Base-by-base conservation (phyloP, 2,329 filamentous ascomycete genomes). In the Blastomyces emzantsi region DNA sequence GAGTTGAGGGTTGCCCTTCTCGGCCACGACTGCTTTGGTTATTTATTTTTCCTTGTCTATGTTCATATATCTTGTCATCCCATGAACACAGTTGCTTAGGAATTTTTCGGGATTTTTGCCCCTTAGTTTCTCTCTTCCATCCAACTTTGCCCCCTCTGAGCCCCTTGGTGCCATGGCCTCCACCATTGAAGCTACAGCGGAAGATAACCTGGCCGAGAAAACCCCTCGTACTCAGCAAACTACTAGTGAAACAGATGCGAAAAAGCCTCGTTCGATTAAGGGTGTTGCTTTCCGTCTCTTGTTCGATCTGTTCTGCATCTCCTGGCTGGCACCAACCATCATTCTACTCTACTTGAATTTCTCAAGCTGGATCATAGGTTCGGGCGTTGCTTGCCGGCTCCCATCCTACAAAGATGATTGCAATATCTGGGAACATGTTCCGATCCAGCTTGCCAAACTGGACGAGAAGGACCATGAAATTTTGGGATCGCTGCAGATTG, bases 401-500 rank as follows among this genome's bases (percentile, higher is more conserved):
- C 64, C 65, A 7, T 49, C 64, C 13, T 73, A 70, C 60, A 64
- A 62, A n/a, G 56, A 65, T 2, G 64, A 68, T 17, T 61, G 52
- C n/a, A 67, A 45, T 15, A 36, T 33, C 55, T 64, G 64, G 49
- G 30, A 55, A 36, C 55, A 64, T 15, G 55, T 68, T 9, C 49
- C 60, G 25, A 6, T 55, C 28, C 68, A 60, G 41, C 62, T 65
- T 11, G 28, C 60, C 15, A 64, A 66, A 36, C 67, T 71, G 36
- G 69, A 73, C 49, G 62, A 63, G 11, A 59, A 67, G 13, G 66
- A 69, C 30, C 72, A 71, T 63, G 67, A 73, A 54, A 49, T 72
- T 0, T 63, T 73, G 5, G 72, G 72, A n/a, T 66, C 63, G 2
- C 66, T 74, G 13, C 72, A 73, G 61, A 65, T 74, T 9, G 70